Base-by-base conservation (phyloP, 73 alveolate genomes). In the Paramecium primaurelia region DNA sequence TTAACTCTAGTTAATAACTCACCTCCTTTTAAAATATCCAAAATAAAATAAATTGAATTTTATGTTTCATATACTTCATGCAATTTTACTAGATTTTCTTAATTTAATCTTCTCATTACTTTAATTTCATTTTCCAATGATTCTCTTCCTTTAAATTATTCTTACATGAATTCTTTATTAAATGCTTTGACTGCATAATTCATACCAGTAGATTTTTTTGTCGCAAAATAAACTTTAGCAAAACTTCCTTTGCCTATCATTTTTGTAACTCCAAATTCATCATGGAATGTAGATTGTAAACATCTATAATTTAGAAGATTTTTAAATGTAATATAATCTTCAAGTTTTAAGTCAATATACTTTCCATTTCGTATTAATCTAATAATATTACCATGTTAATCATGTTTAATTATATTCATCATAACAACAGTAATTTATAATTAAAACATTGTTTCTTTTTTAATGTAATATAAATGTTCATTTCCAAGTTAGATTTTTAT, bases 181-280 rank as follows among this genome's bases (percentile, higher is more conserved):
- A 89, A 89, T 30, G 94, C 94, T 34, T 89, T 89, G 28, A 89
- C 77, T 8, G 94, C 94, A 89, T 89, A 89, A 30, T 89, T 45
- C 30, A 40, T 25, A 25, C 86, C 92, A 45, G 86, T 89, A 25
- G 71, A 58, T 83, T 89, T 89, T 89, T 89, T 89, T 10, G 94
- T 71, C 12, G 94, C 86, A 25, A 89, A 83, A 71, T 89, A 89
- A 25, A 89, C 94, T 47, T 89, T 89, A 2, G 94, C 94, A 51
- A 89, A 89, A 20, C 86, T 45, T 42, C 94, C 94, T 54, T 89
- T 89, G n/a, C 94, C 94, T 14, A 89, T 89, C 94, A 89, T 89
- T 51, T 89, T 89, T 4, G 94, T 89, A 11, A 89, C 94, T 20
- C 71, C 88, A 36, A 89, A 89, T 47, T 89, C 94, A 26, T 89